phyloP scores from a whole-genome alignment of 2,329 filamentous ascomycete genomes.

The Aspergillus tamarii region DNA sequence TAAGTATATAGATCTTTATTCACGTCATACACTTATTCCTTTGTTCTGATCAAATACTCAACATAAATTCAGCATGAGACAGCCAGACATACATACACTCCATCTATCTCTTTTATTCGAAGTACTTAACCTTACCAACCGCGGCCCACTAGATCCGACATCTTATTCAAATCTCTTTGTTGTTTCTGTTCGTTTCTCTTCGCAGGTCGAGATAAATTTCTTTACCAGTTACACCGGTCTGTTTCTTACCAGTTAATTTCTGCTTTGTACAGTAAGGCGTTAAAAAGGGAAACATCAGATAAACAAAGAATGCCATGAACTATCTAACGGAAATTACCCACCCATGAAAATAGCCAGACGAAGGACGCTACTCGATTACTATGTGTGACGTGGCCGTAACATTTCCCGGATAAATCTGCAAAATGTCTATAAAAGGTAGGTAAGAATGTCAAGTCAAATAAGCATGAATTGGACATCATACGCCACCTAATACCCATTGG shows the following conservation, averaged over 20 bases:
- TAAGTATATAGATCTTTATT: conserved; percentile 3
- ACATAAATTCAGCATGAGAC: background rate
- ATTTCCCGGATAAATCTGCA: background rate
- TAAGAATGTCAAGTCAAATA: background rate
- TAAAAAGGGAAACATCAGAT: background rate
- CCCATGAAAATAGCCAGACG: background rate
- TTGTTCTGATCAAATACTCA: background rate
- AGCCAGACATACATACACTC: conserved; percentile 1
- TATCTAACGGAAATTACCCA: background rate
- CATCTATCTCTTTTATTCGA: background rate
- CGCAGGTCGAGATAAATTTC: conserved; percentile 5
- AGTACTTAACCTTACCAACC: background rate
- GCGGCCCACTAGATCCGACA: background rate
- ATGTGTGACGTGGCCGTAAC: background rate
- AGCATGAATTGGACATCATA: background rate
- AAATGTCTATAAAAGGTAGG: background rate
- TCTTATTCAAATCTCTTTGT: conserved; percentile 4
- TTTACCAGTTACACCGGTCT: background rate
- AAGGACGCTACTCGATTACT: background rate
- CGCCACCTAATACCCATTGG: background rate
- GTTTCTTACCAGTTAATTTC: background rate
- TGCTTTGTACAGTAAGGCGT: conserved; percentile 2
- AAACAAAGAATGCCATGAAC: conserved; percentile 1
- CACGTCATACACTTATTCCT: background rate
- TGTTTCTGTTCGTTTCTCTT: background rate